phyloP scores from a whole-genome alignment of 2,329 filamentous ascomycete species.

The Xylariaceae sp. region DNA sequence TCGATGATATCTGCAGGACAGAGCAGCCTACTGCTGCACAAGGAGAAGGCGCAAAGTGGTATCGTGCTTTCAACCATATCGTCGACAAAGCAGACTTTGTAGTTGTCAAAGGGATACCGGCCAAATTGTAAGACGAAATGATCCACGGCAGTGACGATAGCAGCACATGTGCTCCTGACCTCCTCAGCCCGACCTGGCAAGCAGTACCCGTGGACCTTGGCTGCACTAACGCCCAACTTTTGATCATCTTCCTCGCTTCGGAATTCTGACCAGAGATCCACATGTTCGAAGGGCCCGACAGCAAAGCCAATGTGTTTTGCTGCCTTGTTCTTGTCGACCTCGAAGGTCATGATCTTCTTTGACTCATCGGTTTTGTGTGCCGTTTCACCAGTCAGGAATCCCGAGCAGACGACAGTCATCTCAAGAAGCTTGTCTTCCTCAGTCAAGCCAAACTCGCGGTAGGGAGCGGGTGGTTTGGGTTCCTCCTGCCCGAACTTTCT shows the following conservation, averaged over 20 bases:
- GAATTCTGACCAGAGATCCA: conserved; percentile 81
- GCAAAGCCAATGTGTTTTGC: conserved; percentile 92
- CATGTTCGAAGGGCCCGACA: conserved; percentile 89
- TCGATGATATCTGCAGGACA: conserved; percentile 85
- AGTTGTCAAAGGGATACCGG: conserved; percentile 86
- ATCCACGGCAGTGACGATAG: conserved; percentile 84
- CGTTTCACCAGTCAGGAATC: conserved; percentile 80
- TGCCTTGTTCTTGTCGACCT: conserved; percentile 69
- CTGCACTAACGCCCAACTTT: conserved; percentile 80
- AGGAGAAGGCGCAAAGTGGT: conserved; percentile 76
- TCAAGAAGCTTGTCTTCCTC: conserved; percentile 87
- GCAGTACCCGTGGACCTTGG: conserved; percentile 89
- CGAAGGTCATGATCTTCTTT: conserved; percentile 86
- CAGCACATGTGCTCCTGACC: conserved; percentile 81
- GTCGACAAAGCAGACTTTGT: conserved; percentile 92
- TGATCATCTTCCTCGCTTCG: conserved; percentile 90
- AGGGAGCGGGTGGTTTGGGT: conserved; percentile 16
- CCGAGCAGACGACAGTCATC: conserved; percentile 87
- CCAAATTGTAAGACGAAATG: conserved; percentile 86
- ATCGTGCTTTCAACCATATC: conserved; percentile 75
- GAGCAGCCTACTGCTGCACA: conserved; percentile 83
- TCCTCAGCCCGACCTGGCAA: conserved; percentile 79
- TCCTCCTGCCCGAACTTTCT: conserved; percentile 42
- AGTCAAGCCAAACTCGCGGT: conserved; percentile 42
- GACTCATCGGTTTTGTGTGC: conserved; percentile 72